Conservation (phyloP, 306 rosid genomes). For the Canavalia ensiformis region DNA sequence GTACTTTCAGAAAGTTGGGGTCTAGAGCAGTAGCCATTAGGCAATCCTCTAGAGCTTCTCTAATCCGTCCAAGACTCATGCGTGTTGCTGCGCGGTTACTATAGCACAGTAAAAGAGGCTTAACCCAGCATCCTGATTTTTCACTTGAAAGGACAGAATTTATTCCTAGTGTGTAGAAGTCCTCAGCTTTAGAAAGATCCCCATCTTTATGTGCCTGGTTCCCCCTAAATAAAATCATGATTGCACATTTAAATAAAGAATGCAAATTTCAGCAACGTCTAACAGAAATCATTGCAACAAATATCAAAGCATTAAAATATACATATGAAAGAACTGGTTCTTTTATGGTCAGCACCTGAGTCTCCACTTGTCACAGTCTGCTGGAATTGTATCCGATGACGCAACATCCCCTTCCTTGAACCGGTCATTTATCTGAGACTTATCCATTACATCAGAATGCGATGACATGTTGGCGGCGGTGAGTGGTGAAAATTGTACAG, state of each 20-base stretch:
- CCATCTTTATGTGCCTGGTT: slow-evolving; percentile 77
- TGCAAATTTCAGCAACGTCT: slow-evolving; percentile 28
- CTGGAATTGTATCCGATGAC: slow-evolving; percentile 54
- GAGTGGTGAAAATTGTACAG: slow-evolving; percentile 55
- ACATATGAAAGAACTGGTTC: slow-evolving; percentile 11
- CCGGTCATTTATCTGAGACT: slow-evolving; percentile 55
- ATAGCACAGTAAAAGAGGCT: slow-evolving; percentile 83
- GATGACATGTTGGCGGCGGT: slow-evolving; percentile 51
- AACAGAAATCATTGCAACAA: slow-evolving; percentile 42
- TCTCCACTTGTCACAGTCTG: slow-evolving; percentile 84
- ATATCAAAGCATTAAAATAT: slow-evolving; percentile 12
- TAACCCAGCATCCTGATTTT: slow-evolving; percentile 62
- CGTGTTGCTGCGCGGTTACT: slow-evolving; percentile 92
- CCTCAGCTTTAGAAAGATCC: slow-evolving; percentile 87
- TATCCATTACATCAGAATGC: slow-evolving; percentile 46
- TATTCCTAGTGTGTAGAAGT: slow-evolving; percentile 81
- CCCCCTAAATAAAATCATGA: slow-evolving; percentile 69
- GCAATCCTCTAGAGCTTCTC: slow-evolving; percentile 88
- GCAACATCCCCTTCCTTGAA: slow-evolving; percentile 50
- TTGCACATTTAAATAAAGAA: slow-evolving; percentile 38
- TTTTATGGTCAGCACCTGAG: slow-evolving; percentile 65
- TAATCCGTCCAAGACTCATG: slow-evolving; percentile 79
- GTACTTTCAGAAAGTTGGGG: slow-evolving; percentile 80
- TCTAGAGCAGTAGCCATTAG: slow-evolving; percentile 72
- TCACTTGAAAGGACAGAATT: slow-evolving; percentile 73